Conservation (phyloP, 2,329 filamentous ascomycete genomes). For the Sporothrix luriei region DNA sequence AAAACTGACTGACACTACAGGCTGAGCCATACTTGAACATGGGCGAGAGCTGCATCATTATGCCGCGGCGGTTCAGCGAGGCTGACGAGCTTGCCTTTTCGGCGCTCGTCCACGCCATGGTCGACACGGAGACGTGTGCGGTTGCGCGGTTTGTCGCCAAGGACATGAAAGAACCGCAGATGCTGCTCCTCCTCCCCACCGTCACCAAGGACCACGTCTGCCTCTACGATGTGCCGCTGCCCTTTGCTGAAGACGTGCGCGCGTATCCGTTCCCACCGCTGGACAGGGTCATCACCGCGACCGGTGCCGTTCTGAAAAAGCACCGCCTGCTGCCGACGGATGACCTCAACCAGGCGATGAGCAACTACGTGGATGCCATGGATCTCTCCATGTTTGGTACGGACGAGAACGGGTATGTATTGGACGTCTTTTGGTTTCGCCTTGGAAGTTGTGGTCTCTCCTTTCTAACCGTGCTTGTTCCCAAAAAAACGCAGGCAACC, state of each 20-base stretch:
- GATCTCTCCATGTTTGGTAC: constrained; percentile 72
- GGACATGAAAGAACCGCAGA: constrained; percentile 73
- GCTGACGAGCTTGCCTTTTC: constrained; percentile 83
- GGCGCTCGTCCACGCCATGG: constrained; percentile 83
- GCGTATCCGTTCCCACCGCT: constrained; percentile 90
- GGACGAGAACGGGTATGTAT: constrained; percentile 71
- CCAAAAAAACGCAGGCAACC: constrained; percentile 43
- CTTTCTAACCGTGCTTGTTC: constrained; percentile 23
- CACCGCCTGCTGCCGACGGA: constrained; percentile 81
- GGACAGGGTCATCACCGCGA: constrained; percentile 84
- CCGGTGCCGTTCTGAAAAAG: constrained; percentile 74
- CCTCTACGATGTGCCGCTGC: constrained; percentile 84
- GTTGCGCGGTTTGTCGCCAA: constrained; percentile 84
- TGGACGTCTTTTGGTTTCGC: too few relatives aligned
- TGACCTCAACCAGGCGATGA: constrained; percentile 78
- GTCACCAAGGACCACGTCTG: constrained; percentile 81
- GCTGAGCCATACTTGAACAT: constrained; percentile 85
- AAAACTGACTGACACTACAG: constrained; percentile 45
- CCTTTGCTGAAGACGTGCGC: constrained; percentile 89
- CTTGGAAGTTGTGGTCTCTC: neutral
- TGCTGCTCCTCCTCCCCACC: constrained; percentile 77
- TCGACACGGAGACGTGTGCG: constrained; percentile 81
- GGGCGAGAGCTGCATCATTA: constrained; percentile 75
- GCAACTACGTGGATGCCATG: constrained; percentile 90
- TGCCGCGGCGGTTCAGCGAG: constrained; percentile 77